phyloP scores from a whole-genome alignment of 164 flowering plant species.

The Berberis thunbergii region DNA sequence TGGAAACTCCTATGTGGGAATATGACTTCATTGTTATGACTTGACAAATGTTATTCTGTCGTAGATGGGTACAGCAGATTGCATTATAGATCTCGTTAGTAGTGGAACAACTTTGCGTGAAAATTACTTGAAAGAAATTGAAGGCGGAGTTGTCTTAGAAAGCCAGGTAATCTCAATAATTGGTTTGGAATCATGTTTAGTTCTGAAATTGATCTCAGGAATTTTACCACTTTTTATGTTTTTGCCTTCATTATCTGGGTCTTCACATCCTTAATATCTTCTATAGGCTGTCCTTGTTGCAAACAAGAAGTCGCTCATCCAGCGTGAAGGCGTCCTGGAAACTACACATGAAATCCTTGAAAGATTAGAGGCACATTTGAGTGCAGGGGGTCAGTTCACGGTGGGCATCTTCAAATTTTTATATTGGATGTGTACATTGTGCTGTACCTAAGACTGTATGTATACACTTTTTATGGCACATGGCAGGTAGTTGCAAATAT shows the following conservation, averaged over 20 bases:
- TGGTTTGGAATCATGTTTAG: not conserved
- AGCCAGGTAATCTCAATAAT: conserved; percentile 59
- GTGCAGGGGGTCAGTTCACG: conserved; percentile 80
- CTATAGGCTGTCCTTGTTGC: conserved; percentile 89
- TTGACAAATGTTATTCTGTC: not conserved
- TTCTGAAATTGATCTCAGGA: no score
- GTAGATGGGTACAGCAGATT: conserved; percentile 98
- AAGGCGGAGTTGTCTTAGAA: conserved; percentile 80
- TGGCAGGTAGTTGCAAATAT: conserved; percentile 62
- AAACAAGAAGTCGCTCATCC: conserved; percentile 59
- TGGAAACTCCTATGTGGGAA: not conserved
- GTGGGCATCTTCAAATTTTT: conserved; percentile 29
- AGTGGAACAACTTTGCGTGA: conserved; percentile 91
- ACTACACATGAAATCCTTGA: conserved; percentile 88
- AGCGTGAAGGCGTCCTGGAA: conserved; percentile 58
- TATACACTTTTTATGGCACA: conserved; percentile 6
- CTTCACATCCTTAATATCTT: conserved; percentile 2
- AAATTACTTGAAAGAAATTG: conserved; percentile 91
- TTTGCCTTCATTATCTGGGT: not conserved
- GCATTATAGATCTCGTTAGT: conserved; percentile 94
- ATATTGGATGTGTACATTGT: conserved; percentile 1
- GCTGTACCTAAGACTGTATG: not conserved
- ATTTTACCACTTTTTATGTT: not conserved
- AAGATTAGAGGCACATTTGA: conserved; percentile 91
- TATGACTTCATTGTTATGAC: not conserved